phyloP scores from a whole-genome alignment of 208 protist genomes.

The Trypanosoma cruzi region DNA sequence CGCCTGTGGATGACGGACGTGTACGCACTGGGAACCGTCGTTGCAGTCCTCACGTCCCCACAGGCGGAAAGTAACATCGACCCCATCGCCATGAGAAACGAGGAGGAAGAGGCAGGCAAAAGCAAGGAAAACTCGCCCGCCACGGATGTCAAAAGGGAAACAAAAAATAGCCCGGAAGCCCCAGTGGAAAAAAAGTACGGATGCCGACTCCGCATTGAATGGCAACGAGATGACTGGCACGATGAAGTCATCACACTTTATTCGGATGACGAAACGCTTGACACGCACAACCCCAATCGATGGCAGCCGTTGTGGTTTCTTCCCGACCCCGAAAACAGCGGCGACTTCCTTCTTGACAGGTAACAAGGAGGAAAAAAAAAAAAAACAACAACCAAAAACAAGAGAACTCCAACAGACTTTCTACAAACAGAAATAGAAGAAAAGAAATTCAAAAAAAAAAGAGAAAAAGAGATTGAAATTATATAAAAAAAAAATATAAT shows the following conservation, averaged over 20 bases:
- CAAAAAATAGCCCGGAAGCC: constrained; percentile 1
- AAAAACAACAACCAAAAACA: too few relatives aligned
- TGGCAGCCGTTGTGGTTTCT: constrained; percentile 91
- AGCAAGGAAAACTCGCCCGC: neutral
- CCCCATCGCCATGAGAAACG: neutral
- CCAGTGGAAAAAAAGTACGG: constrained; percentile 7
- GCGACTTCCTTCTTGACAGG: constrained; percentile 9
- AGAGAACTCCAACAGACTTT: too few relatives aligned
- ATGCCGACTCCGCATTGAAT: constrained; percentile 49
- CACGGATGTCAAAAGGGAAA: constrained; percentile 3
- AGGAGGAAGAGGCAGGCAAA: neutral
- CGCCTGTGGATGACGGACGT: constrained; percentile 89
- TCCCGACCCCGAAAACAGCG: constrained; percentile 5
- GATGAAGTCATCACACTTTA: constrained; percentile 80
- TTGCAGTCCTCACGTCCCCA: constrained; percentile 23
- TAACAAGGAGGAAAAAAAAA: constrained; percentile 5
- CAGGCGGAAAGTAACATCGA: neutral
- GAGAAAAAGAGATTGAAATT: too few relatives aligned
- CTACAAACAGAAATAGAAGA: too few relatives aligned
- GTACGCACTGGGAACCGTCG: constrained; percentile 73
- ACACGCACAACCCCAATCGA: constrained; percentile 62
- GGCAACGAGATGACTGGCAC: constrained; percentile 85
- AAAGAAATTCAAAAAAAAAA: neutral
- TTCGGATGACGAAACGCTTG: constrained; percentile 73
- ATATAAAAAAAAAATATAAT: constrained; percentile 17